These are phyloP conservation scores for Spathaspora sp. DNA, from an alignment of 805 yeast genomes.

Conservation along the genomic window DNA sequence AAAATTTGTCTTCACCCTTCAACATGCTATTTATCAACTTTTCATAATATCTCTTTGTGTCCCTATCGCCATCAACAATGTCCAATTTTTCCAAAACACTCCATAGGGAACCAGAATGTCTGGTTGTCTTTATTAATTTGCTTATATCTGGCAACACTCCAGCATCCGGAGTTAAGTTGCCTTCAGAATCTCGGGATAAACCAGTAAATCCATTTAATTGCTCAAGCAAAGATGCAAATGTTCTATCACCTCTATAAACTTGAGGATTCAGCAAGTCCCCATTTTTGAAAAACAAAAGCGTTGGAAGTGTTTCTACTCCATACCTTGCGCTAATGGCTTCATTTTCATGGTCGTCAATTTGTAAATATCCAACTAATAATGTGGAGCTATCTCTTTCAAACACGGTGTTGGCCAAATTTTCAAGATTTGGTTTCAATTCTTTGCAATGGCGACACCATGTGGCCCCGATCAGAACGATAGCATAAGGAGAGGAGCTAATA, in stretches of 20 bases:
- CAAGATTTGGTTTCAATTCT: slow-evolving; percentile 48
- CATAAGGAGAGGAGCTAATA: slow-evolving; percentile 27
- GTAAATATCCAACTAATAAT: slow-evolving; percentile 29
- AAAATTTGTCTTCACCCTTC: slow-evolving; percentile 41
- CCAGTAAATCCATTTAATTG: slow-evolving; percentile 26
- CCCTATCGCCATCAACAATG: neutral
- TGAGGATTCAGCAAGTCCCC: slow-evolving; percentile 21
- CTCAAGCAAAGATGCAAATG: slow-evolving; percentile 17
- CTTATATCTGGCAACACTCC: slow-evolving; percentile 21
- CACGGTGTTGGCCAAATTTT: slow-evolving; percentile 45
- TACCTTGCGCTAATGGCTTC: slow-evolving; percentile 38
- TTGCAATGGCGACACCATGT: slow-evolving; percentile 61
- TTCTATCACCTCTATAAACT: slow-evolving; percentile 21
- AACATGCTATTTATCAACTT: slow-evolving; percentile 43
- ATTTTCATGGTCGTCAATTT: slow-evolving; percentile 44
- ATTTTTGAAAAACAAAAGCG: slow-evolving; percentile 47
- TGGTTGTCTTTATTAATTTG: slow-evolving; percentile 9
- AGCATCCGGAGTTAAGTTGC: slow-evolving; percentile 26
- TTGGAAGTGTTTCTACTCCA: slow-evolving; percentile 48
- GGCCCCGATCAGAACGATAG: slow-evolving; percentile 55
- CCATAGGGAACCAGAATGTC: neutral
- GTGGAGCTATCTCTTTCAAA: slow-evolving; percentile 29
- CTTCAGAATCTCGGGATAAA: slow-evolving; percentile 27
- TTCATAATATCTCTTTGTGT: slow-evolving; percentile 36
- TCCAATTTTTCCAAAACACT: slow-evolving; percentile 1